Evolutionary conservation across 2,329 filamentous ascomycete genomes (phyloP), one percentile per base, ranked within the genome.

Genomic region (Phyllosticta capitalensis): DNA sequence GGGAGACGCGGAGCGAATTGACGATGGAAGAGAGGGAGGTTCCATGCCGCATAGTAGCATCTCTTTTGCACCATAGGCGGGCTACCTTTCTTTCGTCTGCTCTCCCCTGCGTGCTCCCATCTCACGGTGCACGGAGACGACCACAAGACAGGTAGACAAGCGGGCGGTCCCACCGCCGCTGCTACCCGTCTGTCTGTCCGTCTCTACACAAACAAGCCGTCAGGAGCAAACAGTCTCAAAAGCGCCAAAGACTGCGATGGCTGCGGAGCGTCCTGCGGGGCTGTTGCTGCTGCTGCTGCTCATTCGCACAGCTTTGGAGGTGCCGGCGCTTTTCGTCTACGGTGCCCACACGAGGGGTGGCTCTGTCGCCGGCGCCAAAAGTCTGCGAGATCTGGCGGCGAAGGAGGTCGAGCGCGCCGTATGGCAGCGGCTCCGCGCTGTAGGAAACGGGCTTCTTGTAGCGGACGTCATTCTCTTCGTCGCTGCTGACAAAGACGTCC

Each of bases 291-390:
- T 30, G 50, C 54, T 30, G 50, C 52, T 26, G 24, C 6, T 53
- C 21, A 7, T 55, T 14, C n/a, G 14, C 50, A 9, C 33, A 51
- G 33, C 26, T 26, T 26, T 26, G 24, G 24, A 26, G 9, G 52
- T 59, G n/a, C 52, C 48, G 19, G 58, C 59, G 51, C 60, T 45
- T 38, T 30, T 38, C 58, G 22, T 63, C 62, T 65, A 70, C n/a
- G 71, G 70, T n/a, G 74, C 69, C 55, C 12, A 57, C 56, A 38
- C 64, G 38, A 50, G 24, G 12, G 50, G 38, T n/a, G 38, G 14
- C 38, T 2, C 30, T 33, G 52, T 22, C 58, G 19, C 52, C 51
- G 20, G n/a, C 52, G 33, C 24, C 45, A 26, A 54, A 60, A 9
- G 58, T 51, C 54, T 51, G 49, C 30, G 51, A 48, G 30, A 66